A percentile compares a stretch with the other conserved stretches of the same genome.
Conservation (phyloP, 306 rosid species). For the Quercus rubra region DNA sequence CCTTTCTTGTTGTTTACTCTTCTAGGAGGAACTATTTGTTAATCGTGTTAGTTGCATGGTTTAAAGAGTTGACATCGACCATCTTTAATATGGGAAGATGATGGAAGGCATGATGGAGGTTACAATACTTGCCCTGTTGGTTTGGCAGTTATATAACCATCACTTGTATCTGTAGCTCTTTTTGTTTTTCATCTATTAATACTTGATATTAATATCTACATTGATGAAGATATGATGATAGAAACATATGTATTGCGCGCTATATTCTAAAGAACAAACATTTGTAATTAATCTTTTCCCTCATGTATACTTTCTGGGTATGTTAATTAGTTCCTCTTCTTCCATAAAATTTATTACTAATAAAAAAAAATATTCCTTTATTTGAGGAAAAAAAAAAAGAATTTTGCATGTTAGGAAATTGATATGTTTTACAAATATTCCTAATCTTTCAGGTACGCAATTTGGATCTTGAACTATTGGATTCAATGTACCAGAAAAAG, state of each 20-base stretch:
- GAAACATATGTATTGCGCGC: neutral
- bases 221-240: neutral
- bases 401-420: too few relatives aligned
- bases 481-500: slow-evolving; percentile 95
- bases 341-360: neutral
- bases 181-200: neutral
- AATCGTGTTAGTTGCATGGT: neutral
- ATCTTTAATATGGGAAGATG: neutral
- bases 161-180: neutral
- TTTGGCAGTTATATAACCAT: neutral
- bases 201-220: neutral
- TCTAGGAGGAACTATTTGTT: neutral
- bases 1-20: neutral
- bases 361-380: neutral
- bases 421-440: neutral
- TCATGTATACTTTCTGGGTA: too few relatives aligned
- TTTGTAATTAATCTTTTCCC: slow-evolving; percentile 21
- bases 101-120: neutral
- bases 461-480: slow-evolving; percentile 64
- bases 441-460: slow-evolving; percentile 61
- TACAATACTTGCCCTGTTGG: neutral
- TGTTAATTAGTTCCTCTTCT: too few relatives aligned
- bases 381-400: too few relatives aligned
- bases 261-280: neutral
- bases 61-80: neutral